Evolutionary conservation across 2,329 filamentous ascomycete genomes (phyloP).

Genomic region (Helicocarpus griseus): DNA sequence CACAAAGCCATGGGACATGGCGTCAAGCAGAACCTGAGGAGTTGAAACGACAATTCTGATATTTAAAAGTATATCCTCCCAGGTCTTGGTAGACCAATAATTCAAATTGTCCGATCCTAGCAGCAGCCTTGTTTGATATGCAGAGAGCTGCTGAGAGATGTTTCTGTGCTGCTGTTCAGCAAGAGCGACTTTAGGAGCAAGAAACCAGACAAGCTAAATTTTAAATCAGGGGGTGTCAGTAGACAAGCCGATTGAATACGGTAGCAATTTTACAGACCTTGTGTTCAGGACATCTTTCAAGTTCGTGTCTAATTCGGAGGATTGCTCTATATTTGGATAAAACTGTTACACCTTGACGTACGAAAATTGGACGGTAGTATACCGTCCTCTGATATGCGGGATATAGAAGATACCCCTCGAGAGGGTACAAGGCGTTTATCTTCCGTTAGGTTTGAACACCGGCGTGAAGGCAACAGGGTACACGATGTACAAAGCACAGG

Average conservation of each 20-base stretch:
- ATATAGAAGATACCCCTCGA: not conserved
- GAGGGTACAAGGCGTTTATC: not conserved
- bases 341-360: not conserved
- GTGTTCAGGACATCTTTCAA: conserved; percentile 43
- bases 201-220: conserved; percentile 54
- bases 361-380: not conserved
- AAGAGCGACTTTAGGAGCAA: conserved; percentile 59
- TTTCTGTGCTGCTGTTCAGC: conserved; percentile 57
- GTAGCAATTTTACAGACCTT: conserved; percentile 43
- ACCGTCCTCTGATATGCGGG: not conserved
- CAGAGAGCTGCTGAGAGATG: conserved; percentile 50
- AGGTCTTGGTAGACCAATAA: conserved; percentile 61
- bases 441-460: conserved; percentile 1
- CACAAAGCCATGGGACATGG: conserved; percentile 65
- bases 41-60: conserved; percentile 69
- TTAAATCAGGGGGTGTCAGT: not conserved
- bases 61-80: conserved; percentile 56
- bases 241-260: conserved; percentile 9
- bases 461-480: too few relatives aligned
- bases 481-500: not conserved
- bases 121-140: conserved; percentile 50
- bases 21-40: conserved; percentile 63
- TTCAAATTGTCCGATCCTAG: conserved; percentile 61
- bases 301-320: conserved; percentile 55
- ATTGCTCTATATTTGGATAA: conserved; percentile 44